Evolutionary conservation across 305 asterid species (phyloP), one percentile per base, ranked within the genome.

Genomic region (Galium porrigens): DNA sequence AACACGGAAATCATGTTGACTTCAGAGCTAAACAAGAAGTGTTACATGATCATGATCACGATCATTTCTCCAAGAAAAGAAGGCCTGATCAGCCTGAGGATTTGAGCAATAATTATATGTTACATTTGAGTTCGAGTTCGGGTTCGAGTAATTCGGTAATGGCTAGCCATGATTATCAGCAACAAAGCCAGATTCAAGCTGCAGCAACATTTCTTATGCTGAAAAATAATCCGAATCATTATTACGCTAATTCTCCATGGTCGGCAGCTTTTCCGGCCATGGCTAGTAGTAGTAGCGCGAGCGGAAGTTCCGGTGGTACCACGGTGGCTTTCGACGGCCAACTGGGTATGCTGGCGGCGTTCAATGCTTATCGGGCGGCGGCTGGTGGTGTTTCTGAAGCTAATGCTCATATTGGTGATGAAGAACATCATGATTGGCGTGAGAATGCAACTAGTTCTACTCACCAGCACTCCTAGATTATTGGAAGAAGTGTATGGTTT

Each of bases 91-190:
- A 46, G 6, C 52, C 52, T 63, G 81, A 79, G 30, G 84, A 75
- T 65, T 67, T 82, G 57, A 17, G 41, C 15, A 69, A 76, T 9
- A 77, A 66, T 62, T 77, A 81, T 14, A 79, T 87, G 89, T 54
- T 79, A 58, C 87, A 83, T 74, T 70, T 86, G 2, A 83, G 73
- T 49, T 58, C 25, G 44, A 83, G 73, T 39, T 57, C 39, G 20
- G 30, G 61, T 30, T 22, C 79, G 5, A 83, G 86, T 1, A 46
- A 46, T 9, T 65, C 81, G 0, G 81, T 82, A 68, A 76, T 80
- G 56, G 88, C 92, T 3, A 74, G 78, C 56, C 84, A 84, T 59
- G 87, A 83, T 60, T 46, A 46, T 46, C 81, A 76, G 9, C 84
- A 84, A 48, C 89, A 83, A 53, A 79, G 76, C 6, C 84, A 80